phyloP scores from a whole-genome alignment of 2,329 filamentous ascomycete genomes.

The Alternaria incomplexa region DNA sequence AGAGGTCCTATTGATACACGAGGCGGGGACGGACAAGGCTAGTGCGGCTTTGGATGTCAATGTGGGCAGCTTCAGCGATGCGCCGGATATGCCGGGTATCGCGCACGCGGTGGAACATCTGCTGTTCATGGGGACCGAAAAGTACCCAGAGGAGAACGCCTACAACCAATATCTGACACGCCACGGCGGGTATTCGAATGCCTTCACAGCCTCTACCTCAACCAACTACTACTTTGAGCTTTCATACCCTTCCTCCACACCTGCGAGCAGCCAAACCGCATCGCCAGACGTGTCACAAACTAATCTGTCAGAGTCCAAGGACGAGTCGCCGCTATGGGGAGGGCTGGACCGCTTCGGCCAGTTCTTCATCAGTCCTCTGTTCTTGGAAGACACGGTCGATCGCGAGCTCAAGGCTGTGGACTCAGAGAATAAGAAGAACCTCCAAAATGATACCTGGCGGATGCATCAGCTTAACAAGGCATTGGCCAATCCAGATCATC shows the following conservation, averaged over 20 bases:
- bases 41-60: conserved; percentile 95
- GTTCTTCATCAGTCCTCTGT: conserved; percentile 89
- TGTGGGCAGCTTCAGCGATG: conserved; percentile 93
- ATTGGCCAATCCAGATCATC: conserved; percentile 84
- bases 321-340: conserved; percentile 71
- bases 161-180: conserved; percentile 92
- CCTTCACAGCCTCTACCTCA: conserved; percentile 89
- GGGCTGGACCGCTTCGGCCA: conserved; percentile 91
- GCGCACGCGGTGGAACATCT: conserved; percentile 96
- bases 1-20: conserved; percentile 90
- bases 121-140: conserved; percentile 98
- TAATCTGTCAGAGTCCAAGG: conserved; percentile 45
- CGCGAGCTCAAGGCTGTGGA: conserved; percentile 88
- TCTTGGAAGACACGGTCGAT: conserved; percentile 82
- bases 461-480: conserved; percentile 87
- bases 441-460: conserved; percentile 89
- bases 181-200: conserved; percentile 91
- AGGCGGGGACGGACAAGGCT: conserved; percentile 94
- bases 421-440: conserved; percentile 96
- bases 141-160: conserved; percentile 80
- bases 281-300: conserved; percentile 46
- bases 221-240: conserved; percentile 99
- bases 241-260: conserved; percentile 71
- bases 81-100: conserved; percentile 89
- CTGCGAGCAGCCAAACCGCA: conserved; percentile 57